Base-by-base conservation (phyloP, 805 yeast species). In the Saccharomycopsis guyanensis region DNA sequence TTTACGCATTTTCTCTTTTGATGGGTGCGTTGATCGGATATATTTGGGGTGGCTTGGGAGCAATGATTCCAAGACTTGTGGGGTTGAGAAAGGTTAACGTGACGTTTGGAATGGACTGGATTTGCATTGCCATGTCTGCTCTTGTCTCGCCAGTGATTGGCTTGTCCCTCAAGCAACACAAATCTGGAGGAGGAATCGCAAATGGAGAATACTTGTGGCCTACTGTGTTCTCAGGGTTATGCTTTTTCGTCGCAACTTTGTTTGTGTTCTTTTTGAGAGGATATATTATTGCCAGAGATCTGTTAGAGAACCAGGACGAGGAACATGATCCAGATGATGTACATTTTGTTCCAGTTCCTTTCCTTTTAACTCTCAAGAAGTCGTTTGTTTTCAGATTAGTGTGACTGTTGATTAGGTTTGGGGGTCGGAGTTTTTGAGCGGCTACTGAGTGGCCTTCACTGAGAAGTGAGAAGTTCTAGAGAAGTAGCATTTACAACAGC, bases 131-230 rank as follows among this genome's bases (percentile, higher is more conserved):
- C 5, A 47, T 63, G 0, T 64, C 74, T 27, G 76, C 77, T 2
- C 58, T 75, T 13, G 72, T 68, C 1, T 71, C 85, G 1, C 86
- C 86, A 1, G 69, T 79, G 19, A 71, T 80, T 49, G 86, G 86
- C 4, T 66, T 78, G 15, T 60, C 70, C 7, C 63, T 80, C 40
- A 76, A 75, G 47, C 45, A 34, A 23, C 8, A 38, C 2, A 4
- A 24, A 15, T 43, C 50, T 4, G 36, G 23, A 24, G 40, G 46
- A n/a, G 43, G 25, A 10, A 20, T 24, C 48, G 54, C 16, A 59
- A 60, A 24, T 3, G 20, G 23, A n/a, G 43, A 72, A 54, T 81
- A 78, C 60, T 56, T 61, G 20, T 55, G 75, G 51, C 76, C 82
- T 6, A 68, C 80, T 0, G 66, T 80, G 1, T 80, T 80, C 57